Percentiles rank a stretch among this genome's conserved stretches.
Evolutionary conservation across 257 asterid species (phyloP).

Genomic region (Rauvolfia tetraphylla): DNA sequence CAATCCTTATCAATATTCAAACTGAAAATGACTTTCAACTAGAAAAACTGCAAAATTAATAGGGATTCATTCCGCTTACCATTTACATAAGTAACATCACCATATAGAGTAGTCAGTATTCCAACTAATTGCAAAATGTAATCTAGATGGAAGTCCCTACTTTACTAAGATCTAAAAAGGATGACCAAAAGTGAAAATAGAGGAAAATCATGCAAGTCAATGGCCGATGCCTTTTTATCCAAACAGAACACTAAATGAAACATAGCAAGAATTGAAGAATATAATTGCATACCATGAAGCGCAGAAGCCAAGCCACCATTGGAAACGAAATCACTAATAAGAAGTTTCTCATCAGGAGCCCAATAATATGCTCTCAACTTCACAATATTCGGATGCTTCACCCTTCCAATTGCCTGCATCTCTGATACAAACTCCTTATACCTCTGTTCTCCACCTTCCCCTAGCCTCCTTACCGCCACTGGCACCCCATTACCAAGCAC

Average conservation of each 20-base stretch:
- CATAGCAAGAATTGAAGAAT: constrained; percentile 7
- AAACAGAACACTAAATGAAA: neutral
- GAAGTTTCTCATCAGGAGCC: constrained; percentile 98
- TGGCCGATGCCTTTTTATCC: neutral
- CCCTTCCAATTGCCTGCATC: constrained; percentile 85
- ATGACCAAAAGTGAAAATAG: neutral
- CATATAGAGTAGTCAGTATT: neutral
- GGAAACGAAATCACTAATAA: constrained; percentile 82
- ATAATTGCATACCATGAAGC: constrained; percentile 55
- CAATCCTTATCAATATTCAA: neutral
- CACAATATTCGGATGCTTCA: constrained; percentile 84
- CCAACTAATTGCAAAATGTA: constrained; percentile 7
- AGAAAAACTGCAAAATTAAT: neutral
- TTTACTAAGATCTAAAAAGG: neutral
- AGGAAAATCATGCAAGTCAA: neutral
- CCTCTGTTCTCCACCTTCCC: constrained; percentile 95
- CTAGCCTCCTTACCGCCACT: constrained; percentile 88
- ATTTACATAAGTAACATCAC: neutral
- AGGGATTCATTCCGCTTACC: neutral
- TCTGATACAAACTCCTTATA: constrained; percentile 86
- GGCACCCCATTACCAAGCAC: constrained; percentile 91
- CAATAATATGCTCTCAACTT: constrained; percentile 90
- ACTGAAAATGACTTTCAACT: neutral
- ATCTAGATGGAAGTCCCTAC: neutral
- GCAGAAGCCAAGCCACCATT: constrained; percentile 87